Evolutionary conservation across 495 filamentous ascomycete genomes (phyloP), one percentile per base, ranked within the genome.

Genomic region (Polyplosphaeria fusca): DNA sequence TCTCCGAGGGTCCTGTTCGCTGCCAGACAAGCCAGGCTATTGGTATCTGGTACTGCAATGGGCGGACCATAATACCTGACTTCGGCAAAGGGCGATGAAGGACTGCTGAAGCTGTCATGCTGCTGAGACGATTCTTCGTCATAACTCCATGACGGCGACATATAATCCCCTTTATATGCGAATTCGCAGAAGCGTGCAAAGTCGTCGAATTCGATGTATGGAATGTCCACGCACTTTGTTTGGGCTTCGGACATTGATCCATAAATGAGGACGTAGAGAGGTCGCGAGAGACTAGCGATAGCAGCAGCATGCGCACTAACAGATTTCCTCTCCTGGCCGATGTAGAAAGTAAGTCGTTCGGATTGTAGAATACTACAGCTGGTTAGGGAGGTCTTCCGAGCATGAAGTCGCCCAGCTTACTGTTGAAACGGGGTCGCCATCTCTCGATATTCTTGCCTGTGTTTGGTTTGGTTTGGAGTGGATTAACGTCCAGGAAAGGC

Each of bases 101-200:
- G n/a, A n/a, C 12, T 40, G 3, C 23, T 5, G 24, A 35, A 35
- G 30, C 7, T 35, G 30, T 35, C 16, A 12, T 44, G 47, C 16
- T 27, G 26, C n/a, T 26, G 19, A 24, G 38, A 25, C 11, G 14
- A 4, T n/a, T 46, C 24, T 30, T 22, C 22, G n/a, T 44, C 16
- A 11, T 39, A 3, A 11, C 14, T 26, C 55, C 39, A 52, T 18
- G 5, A 12, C 1, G 61, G 61, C 1, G 37, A 24, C 0, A 48
- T 59, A 25, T 55, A 64, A 48, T 64, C 61, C 3, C 60, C 60
- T 0, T 30, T 20, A 23, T 63, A 63, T 27, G 60, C 60, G 23
- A 46, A 63, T 28, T 63, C 47, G 48, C 54, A 58, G 28, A 63
- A 64, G 2, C 61, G 55, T n/a, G 46, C 32, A 41, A 64, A 64